Percentiles rank a stretch among this genome's conserved stretches.
These are phyloP conservation scores for Podila horticola DNA, from an alignment of 192 early-diverging fungal species.

Conservation along the genomic window DNA sequence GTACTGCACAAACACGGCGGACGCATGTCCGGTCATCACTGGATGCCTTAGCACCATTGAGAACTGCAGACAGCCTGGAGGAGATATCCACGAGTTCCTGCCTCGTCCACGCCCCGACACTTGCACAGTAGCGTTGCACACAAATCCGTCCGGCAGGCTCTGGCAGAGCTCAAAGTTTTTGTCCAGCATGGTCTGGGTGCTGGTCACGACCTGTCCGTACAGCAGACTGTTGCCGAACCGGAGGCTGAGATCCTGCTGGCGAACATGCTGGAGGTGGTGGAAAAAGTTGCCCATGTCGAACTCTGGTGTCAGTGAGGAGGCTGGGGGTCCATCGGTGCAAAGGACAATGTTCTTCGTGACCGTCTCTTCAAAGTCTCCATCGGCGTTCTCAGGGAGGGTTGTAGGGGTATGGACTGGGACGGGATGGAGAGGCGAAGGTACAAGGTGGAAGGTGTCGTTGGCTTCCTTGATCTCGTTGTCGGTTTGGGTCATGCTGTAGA, in stretches of 20 bases:
- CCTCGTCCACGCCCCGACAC: conserved; percentile 90
- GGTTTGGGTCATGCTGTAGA: conserved; percentile 14
- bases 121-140: conserved; percentile 85
- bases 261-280: conserved; percentile 54
- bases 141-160: conserved; percentile 81
- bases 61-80: conserved; percentile 91
- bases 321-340: conserved; percentile 56
- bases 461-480: conserved; percentile 27
- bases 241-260: conserved; percentile 44
- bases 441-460: conserved; percentile 50
- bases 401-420: conserved; percentile 28
- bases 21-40: conserved; percentile 46
- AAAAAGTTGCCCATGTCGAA: conserved; percentile 70
- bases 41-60: conserved; percentile 81
- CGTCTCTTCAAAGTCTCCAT: conserved; percentile 35
- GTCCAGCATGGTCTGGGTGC: conserved; percentile 95
- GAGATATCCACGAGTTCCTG: conserved; percentile 95
- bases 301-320: conserved; percentile 59
- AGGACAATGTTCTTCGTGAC: conserved; percentile 52
- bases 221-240: conserved; percentile 79
- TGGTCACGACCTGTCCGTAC: conserved; percentile 81
- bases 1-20: conserved; percentile 95
- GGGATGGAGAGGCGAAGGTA: conserved; percentile 24
- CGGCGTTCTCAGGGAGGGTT: conserved; percentile 8
- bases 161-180: conserved; percentile 80